Evolutionary conservation across 1,284 basidiomycete species (phyloP), one percentile per base, ranked within the genome.

Genomic region (Rhodotorula sp.): DNA sequence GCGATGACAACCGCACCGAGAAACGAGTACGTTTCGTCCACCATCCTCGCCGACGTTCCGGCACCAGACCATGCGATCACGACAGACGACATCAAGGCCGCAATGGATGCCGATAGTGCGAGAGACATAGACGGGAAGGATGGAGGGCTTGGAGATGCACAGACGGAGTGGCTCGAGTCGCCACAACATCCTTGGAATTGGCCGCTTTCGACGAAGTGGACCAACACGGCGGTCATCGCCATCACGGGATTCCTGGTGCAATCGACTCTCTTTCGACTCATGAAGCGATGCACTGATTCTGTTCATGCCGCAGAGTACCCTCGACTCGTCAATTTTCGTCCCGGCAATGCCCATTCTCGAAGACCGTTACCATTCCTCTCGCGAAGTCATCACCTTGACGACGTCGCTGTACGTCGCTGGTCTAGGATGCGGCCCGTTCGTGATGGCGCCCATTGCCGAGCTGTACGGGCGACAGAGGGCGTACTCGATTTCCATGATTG

Each of bases 381-480:
- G 75, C 30, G 80, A 79, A 69, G 68, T 81, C n/a, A 77, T 77
- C 15, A 74, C 78, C 0, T 55, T 81, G 50, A 77, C 80, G 37
- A 76, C 78, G 4, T 68, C 78, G 16, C 67, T 76, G 24, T 81
- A 80, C 64, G 80, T 81, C 0, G 64, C 80, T 26, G 80, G 80
- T 5, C 64, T 81, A 7, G 80, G 80, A 16, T 64, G 70, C 13
- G 82, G 83, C 0, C 83, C 83, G 1, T 83, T 83, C 73, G 50
- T 83, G 15, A 81, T 83, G 59, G 81, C 82, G 37, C 83, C 83
- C 0, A 79, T 82, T 16, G 78, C 78, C 8, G 83, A 83, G 76
- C 78, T 83, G 24, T 81, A 80, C 46, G 83, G 83, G 7, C 70
- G 83, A 0, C 81, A 81, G 64, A 72, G 77, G 0, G 81, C 82